phyloP scores from a whole-genome alignment of 2,329 filamentous ascomycete genomes.

The Ceratocystiopsis minuta region DNA sequence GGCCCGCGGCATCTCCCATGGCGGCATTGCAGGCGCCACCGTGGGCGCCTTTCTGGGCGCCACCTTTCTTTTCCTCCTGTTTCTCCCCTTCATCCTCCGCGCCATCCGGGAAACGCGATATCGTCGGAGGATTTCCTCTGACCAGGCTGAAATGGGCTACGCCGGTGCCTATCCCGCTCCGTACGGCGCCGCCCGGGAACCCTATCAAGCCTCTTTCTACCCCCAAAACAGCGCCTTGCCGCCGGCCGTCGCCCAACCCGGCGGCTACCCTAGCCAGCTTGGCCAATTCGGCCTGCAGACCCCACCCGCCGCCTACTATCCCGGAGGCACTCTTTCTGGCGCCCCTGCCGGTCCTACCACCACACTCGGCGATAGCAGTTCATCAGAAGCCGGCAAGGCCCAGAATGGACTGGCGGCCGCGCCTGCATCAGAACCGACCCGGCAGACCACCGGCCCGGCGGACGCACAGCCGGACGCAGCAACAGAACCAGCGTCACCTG shows the following conservation, averaged over 20 bases:
- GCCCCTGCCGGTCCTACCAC: not conserved
- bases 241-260: not conserved
- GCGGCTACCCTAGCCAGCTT: not conserved
- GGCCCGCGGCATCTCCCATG: slow-evolving; percentile 12
- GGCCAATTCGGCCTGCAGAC: not conserved
- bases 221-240: not conserved
- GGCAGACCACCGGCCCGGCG: too few relatives aligned
- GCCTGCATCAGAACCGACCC: too few relatives aligned
- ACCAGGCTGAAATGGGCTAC: slow-evolving; percentile 15
- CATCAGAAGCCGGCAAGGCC: slow-evolving; percentile 6
- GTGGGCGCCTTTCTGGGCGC: slow-evolving; percentile 16
- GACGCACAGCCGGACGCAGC: too few relatives aligned
- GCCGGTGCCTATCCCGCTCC: slow-evolving; percentile 1
- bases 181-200: not conserved
- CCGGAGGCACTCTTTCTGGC: not conserved
- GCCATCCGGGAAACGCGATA: slow-evolving; percentile 10
- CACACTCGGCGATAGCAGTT: slow-evolving; percentile 4
- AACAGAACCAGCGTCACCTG: too few relatives aligned
- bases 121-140: slow-evolving; percentile 7
- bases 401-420: not conserved
- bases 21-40: slow-evolving; percentile 18
- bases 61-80: slow-evolving; percentile 15
- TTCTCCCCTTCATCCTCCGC: slow-evolving; percentile 17
- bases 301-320: too few relatives aligned
- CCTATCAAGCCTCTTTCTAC: not conserved